A percentile compares a stretch with the other conserved stretches of the same genome.
Conservation (phyloP, 495 filamentous ascomycete species). For the Opeltia flavorubescens region DNA sequence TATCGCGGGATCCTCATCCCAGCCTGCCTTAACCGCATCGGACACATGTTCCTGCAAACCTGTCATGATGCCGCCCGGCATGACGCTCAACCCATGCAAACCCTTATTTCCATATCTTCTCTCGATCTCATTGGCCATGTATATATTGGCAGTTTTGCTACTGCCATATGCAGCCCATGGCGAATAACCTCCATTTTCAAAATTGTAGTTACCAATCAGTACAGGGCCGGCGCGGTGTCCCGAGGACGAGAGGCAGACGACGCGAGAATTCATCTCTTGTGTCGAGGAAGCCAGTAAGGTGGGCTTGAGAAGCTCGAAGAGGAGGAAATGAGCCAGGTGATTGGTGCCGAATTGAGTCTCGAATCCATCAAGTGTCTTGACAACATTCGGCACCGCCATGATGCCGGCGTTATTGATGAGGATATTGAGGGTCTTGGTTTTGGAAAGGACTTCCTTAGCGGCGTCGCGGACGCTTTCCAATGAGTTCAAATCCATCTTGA, state of each 20-base stretch:
- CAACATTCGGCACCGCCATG: constrained; percentile 17
- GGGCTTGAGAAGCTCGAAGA: constrained; percentile 35
- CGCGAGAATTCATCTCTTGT: constrained; percentile 26
- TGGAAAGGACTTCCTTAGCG: constrained; percentile 20
- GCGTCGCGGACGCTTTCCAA: constrained; percentile 30
- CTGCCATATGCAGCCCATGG: constrained; percentile 24
- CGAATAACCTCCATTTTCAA: constrained; percentile 24
- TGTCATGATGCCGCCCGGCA: constrained; percentile 26
- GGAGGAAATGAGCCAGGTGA: constrained; percentile 37
- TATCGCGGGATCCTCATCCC: constrained; percentile 10
- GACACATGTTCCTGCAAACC: constrained; percentile 14
- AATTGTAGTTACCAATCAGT: constrained; percentile 20
- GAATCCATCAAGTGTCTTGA: constrained; percentile 29
- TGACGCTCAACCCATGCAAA: constrained; percentile 24
- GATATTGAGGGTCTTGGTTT: constrained; percentile 24
- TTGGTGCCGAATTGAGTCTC: constrained; percentile 38
- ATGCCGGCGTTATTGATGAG: constrained; percentile 24
- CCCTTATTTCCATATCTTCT: constrained; percentile 23
- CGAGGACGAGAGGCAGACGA: constrained; percentile 26
- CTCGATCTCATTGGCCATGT: constrained; percentile 30
- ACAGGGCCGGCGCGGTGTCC: constrained; percentile 22
- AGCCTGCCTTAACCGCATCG: constrained; percentile 10
- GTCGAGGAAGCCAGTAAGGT: constrained; percentile 26
- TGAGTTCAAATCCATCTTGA: constrained; percentile 32
- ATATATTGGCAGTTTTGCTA: constrained; percentile 29